Conservation (phyloP, 495 filamentous ascomycete species). For the Articulospora tetracladia region DNA sequence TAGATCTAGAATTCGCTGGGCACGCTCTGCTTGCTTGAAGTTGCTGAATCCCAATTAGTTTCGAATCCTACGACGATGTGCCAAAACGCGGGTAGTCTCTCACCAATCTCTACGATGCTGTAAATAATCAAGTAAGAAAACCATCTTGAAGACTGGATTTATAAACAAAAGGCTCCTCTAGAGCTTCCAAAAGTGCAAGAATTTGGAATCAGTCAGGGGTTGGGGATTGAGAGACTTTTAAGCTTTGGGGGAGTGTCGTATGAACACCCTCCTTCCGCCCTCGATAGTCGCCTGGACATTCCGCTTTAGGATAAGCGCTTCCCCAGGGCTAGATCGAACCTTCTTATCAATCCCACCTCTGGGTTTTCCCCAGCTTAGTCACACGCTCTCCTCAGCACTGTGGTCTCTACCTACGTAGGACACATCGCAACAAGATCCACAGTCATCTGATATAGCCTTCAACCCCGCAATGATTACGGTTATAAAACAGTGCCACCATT, state of each 20-base stretch:
- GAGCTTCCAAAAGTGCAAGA: not conserved
- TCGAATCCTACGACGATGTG: not conserved
- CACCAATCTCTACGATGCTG: slow-evolving; percentile 59
- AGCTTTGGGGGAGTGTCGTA: not conserved
- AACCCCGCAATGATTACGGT: not conserved
- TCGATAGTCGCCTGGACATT: slow-evolving; percentile 15
- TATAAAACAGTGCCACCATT: not conserved
- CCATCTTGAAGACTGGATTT: slow-evolving; percentile 31
- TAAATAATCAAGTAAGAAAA: slow-evolving; percentile 55
- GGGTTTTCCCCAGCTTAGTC: too few species aligned
- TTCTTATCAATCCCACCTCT: too few species aligned
- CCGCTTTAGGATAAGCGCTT: slow-evolving; percentile 2
- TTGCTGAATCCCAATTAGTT: slow-evolving; percentile 47
- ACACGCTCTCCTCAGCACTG: too few species aligned
- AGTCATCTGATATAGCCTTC: not conserved
- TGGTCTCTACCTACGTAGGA: too few species aligned
- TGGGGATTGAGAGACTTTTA: not conserved
- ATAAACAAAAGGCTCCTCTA: not conserved
- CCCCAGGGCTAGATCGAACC: not conserved
- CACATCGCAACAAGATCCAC: not conserved
- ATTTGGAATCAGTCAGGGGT: not conserved
- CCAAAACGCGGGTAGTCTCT: slow-evolving; percentile 16
- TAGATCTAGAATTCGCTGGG: slow-evolving; percentile 62
- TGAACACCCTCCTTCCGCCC: slow-evolving; percentile 2
- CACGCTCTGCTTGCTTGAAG: slow-evolving; percentile 75